These are phyloP conservation scores for Diplodia corticola DNA, from an alignment of 2,329 filamentous ascomycete genomes.

Conservation along the genomic window DNA sequence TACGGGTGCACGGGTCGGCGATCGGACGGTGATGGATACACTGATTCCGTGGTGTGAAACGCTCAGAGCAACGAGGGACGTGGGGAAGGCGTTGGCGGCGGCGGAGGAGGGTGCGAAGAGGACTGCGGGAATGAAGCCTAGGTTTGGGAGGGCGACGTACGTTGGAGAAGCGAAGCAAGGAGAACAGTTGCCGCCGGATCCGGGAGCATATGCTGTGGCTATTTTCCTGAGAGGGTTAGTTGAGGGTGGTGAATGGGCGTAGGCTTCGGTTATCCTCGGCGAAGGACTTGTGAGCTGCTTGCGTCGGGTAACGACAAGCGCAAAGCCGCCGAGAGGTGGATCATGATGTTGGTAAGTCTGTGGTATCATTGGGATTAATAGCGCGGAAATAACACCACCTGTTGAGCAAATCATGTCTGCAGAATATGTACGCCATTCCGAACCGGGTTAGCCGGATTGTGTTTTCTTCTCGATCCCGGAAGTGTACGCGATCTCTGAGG, in stretches of 20 bases:
- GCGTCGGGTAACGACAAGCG: neutral
- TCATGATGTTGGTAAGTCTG: neutral
- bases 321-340: neutral
- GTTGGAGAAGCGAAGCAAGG: slow-evolving; percentile 60
- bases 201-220: slow-evolving; percentile 72
- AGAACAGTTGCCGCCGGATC: slow-evolving; percentile 60
- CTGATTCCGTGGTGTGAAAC: slow-evolving; percentile 81
- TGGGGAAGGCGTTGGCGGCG: slow-evolving; percentile 71
- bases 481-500: neutral
- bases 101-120: slow-evolving; percentile 72
- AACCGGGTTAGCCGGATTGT: neutral
- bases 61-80: slow-evolving; percentile 61
- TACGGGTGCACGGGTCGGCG: slow-evolving; percentile 82
- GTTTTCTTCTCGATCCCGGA: neutral
- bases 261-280: neutral
- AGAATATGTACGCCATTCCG: neutral
- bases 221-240: slow-evolving; percentile 71
- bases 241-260: slow-evolving; percentile 18
- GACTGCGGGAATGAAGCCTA: slow-evolving; percentile 89
- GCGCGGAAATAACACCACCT: neutral
- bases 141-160: slow-evolving; percentile 79
- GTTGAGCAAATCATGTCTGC: neutral
- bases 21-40: slow-evolving; percentile 88
- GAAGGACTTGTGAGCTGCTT: neutral
- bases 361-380: neutral